Percentiles rank a stretch among this genome's conserved stretches.
Conservation (phyloP, 148 eudicot species). For the Suaeda aralocaspica region DNA sequence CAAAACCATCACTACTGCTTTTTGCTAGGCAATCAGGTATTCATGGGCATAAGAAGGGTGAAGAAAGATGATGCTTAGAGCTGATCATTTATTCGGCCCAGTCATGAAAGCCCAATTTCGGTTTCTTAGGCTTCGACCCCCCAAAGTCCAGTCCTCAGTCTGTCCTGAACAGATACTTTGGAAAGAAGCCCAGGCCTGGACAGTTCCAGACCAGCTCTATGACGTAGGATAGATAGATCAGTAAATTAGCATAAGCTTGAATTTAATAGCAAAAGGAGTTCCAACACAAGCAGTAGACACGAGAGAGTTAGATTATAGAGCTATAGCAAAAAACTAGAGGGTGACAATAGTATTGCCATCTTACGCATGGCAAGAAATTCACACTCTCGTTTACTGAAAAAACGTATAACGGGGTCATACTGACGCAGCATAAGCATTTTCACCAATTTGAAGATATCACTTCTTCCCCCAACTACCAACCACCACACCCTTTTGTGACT, state of each 20-base stretch:
- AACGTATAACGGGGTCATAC: conserved; percentile 93
- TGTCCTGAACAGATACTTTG: background rate
- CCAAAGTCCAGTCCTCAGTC: background rate
- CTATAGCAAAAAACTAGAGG: background rate
- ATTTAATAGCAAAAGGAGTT: background rate
- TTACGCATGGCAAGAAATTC: conserved; percentile 98
- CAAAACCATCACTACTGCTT: background rate
- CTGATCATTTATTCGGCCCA: background rate
- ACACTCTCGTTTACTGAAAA: conserved; percentile 97
- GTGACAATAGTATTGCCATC: background rate
- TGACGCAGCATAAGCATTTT: conserved; percentile 95
- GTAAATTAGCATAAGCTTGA: background rate
- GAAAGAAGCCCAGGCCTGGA: background rate
- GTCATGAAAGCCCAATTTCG: background rate
- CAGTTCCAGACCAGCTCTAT: background rate
- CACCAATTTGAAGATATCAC: conserved; percentile 97
- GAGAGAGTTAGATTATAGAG: background rate
- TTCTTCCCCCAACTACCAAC: conserved; percentile 76
- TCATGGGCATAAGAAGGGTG: background rate
- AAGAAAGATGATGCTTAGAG: background rate
- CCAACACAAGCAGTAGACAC: background rate
- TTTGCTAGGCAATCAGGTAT: background rate
- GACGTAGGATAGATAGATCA: background rate
- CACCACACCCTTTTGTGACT: conserved; percentile 78
- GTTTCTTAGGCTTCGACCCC: background rate